These are phyloP conservation scores for Cokeromyces recurvatus DNA, from an alignment of 371 early-diverging fungal species.

Conservation along the genomic window DNA sequence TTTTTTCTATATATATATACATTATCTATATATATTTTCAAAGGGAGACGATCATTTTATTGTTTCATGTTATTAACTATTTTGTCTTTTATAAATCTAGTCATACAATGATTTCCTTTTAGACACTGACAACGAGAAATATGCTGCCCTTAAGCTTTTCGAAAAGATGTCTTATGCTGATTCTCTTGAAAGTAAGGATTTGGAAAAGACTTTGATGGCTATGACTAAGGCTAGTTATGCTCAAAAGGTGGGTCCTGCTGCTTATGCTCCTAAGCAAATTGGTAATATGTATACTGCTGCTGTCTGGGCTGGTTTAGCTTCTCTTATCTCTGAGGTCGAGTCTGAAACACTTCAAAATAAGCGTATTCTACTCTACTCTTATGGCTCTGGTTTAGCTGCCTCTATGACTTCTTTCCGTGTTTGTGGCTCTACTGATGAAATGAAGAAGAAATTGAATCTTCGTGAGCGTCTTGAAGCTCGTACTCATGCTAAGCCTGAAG, in stretches of 20 bases:
- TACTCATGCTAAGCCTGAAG: constrained; percentile 68
- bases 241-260: constrained; percentile 76
- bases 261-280: constrained; percentile 82
- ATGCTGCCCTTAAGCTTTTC: constrained; percentile 57
- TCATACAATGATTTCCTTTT: constrained; percentile 85
- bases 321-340: constrained; percentile 73
- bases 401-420: constrained; percentile 92
- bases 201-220: constrained; percentile 87
- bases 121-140: constrained; percentile 65
- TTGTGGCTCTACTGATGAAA: constrained; percentile 53
- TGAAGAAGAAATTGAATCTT: constrained; percentile 65
- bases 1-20: too few species aligned
- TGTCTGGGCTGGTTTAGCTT: constrained; percentile 86
- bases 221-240: constrained; percentile 69
- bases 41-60: too few species aligned
- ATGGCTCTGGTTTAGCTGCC: constrained; percentile 95
- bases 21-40: too few species aligned
- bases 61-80: background rate
- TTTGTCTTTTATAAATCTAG: too few species aligned
- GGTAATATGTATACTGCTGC: constrained; percentile 98
- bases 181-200: constrained; percentile 78
- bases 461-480: constrained; percentile 70
- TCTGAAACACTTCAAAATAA: constrained; percentile 71
- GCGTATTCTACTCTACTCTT: constrained; percentile 90
- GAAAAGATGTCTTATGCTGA: constrained; percentile 57